Base-by-base conservation (phyloP, 2,329 filamentous ascomycete species). In the Cordyceps tenuipes region DNA sequence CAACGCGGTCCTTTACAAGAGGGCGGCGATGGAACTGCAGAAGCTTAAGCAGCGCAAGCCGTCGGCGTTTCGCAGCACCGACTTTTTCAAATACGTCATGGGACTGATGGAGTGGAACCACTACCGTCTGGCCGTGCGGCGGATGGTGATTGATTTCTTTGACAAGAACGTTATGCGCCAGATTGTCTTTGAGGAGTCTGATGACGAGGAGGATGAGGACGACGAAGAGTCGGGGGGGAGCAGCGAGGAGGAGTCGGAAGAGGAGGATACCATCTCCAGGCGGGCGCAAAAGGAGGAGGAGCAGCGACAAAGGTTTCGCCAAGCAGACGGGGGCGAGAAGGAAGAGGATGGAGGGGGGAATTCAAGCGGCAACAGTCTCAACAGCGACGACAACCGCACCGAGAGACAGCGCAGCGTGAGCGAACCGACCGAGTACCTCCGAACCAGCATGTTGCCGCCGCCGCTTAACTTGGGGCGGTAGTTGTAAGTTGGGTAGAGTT, bases 71-170 rank as follows among this genome's bases (percentile, higher is more conserved):
- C 82, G 82, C 43, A 88, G 89, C 67, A 83, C 87, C 5, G 79
- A 81, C 5, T 82, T 99, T 47, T 97, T 97, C 76, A 86, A 87
- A 65, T 90, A 91, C 68, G 86, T 94, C 51, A 86, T 99, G 78
- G 83, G 84, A 9, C 80, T 97, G 53, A 80, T 99, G 62, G 91
- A 97, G 72, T 86, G 85, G 65, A 93, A 96, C 67, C 91, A 95
- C 70, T 97, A 94, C 73, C 84, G 91, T 23, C 81, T 99, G 2
- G 88, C 87, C 1, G 89, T 95, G 31, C 88, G 93, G 63, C 87
- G 93, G 50, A 92, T 96, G 74, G 89, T 96, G 41, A 86, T 97
- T 62, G 94, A 97, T 70, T 76, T 99, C 23, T 99, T 99, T 68
- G 93, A 97, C 68, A 94, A 93, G 74, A 87, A 84, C 62, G 90